Evolutionary conservation across 179 eudicot genomes (phyloP).

Genomic region (Patellifolia procumbens): DNA sequence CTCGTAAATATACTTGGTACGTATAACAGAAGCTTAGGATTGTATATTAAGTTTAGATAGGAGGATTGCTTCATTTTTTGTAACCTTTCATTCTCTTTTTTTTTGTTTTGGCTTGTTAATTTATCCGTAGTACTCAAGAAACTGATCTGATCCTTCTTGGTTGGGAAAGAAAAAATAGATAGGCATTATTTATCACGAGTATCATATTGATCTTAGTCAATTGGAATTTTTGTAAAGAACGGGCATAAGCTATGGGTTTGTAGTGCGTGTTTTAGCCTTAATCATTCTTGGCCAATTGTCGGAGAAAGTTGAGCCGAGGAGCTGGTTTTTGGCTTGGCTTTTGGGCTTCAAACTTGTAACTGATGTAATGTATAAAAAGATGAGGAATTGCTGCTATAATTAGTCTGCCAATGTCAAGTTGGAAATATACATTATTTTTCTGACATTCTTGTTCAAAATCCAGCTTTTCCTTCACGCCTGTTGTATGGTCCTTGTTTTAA

Average conservation of each 20-base stretch:
- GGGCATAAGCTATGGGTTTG: not conserved
- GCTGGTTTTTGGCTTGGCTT: not conserved
- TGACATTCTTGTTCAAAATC: constrained; percentile 1
- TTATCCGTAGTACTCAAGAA: not conserved
- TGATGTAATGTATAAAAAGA: constrained; percentile 8
- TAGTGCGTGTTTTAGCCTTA: not conserved
- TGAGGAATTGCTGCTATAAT: not conserved
- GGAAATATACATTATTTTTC: not conserved
- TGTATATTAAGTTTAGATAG: constrained; percentile 26
- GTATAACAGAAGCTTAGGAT: constrained; percentile 19
- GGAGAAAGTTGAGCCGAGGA: not conserved
- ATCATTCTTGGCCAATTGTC: not conserved
- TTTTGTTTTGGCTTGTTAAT: constrained; percentile 16
- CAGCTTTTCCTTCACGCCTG: constrained; percentile 12
- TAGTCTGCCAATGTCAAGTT: not conserved
- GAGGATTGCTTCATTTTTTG: not conserved
- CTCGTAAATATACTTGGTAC: constrained; percentile 19
- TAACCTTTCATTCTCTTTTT: not conserved
- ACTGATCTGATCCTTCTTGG: too few relatives aligned
- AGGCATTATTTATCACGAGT: not conserved
- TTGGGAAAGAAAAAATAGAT: not conserved
- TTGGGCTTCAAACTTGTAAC: constrained; percentile 6
- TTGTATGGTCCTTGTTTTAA: constrained; percentile 5
- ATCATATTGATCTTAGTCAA: not conserved
- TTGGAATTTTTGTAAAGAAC: constrained; percentile 17